Evolutionary conservation across 352 stramenopile genomes (phyloP).

Genomic region (Plasmopara muralis): DNA sequence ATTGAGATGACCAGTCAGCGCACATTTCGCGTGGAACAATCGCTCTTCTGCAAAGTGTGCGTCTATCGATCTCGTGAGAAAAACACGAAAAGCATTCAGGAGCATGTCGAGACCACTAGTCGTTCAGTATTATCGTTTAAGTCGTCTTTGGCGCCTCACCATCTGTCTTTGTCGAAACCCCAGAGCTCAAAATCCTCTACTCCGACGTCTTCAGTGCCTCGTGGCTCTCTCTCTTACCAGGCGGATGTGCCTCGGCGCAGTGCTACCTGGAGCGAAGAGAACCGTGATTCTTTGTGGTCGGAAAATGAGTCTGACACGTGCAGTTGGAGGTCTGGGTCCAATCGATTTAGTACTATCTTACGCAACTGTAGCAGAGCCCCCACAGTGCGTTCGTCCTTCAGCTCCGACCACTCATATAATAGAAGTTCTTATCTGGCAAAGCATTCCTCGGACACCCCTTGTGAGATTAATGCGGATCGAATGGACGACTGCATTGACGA

Average conservation of each 20-base stretch:
- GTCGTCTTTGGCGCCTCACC: slow-evolving; percentile 11
- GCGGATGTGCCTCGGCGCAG: slow-evolving; percentile 13
- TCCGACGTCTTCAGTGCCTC: slow-evolving; percentile 11
- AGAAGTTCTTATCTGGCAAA: slow-evolving; percentile 29
- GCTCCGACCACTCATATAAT: slow-evolving; percentile 19
- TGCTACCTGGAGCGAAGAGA: slow-evolving; percentile 21
- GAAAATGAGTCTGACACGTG: slow-evolving; percentile 31
- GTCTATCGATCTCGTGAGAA: slow-evolving; percentile 44
- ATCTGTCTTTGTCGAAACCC: slow-evolving; percentile 20
- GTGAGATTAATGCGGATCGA: slow-evolving; percentile 10
- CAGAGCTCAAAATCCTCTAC: slow-evolving; percentile 14
- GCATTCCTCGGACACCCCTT: slow-evolving; percentile 16
- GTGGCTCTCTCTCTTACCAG: slow-evolving; percentile 8
- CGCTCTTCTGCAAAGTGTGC: slow-evolving; percentile 55
- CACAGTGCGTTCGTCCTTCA: slow-evolving; percentile 30
- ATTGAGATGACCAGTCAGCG: slow-evolving; percentile 23
- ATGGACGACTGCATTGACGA: slow-evolving; percentile 19
- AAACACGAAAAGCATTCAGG: slow-evolving; percentile 13
- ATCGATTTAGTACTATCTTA: slow-evolving; percentile 29
- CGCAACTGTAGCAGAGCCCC: slow-evolving; percentile 24
- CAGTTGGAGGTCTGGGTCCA: slow-evolving; percentile 33
- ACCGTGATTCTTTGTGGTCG: slow-evolving; percentile 35
- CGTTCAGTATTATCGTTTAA: slow-evolving; percentile 18
- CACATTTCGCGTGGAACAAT: slow-evolving; percentile 47
- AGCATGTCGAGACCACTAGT: slow-evolving; percentile 11